These are phyloP conservation scores for Citrullus colocynthis DNA, from an alignment of 306 rosid species.

Conservation along the genomic window DNA sequence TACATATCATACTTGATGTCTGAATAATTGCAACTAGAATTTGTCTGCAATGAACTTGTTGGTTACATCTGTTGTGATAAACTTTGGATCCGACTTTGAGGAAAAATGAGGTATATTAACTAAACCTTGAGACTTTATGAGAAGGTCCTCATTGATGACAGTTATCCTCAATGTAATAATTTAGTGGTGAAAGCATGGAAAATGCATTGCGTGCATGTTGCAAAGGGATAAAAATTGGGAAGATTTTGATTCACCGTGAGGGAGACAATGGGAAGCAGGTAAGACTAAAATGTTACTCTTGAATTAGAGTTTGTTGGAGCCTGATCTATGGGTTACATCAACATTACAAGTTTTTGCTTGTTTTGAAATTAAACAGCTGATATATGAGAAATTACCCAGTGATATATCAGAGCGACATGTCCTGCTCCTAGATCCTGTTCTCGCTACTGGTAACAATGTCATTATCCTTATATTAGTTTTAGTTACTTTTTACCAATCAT, in stretches of 20 bases:
- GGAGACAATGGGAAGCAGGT: constrained; percentile 98
- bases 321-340: background rate
- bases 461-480: background rate
- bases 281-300: background rate
- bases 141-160: constrained; percentile 6
- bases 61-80: background rate
- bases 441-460: constrained; percentile 66
- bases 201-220: constrained; percentile 96
- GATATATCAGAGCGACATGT: constrained; percentile 98
- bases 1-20: constrained; percentile 27
- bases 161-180: constrained; percentile 13
- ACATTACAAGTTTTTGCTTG: background rate
- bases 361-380: constrained; percentile 52
- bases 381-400: constrained; percentile 89
- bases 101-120: background rate
- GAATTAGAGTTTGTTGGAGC: background rate
- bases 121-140: background rate
- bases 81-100: background rate
- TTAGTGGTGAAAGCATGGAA: constrained; percentile 99
- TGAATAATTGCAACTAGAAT: background rate
- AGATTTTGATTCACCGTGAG: constrained; percentile 92
- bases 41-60: background rate
- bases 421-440: constrained; percentile 96
- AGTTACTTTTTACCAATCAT: background rate
- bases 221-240: constrained; percentile 97